A percentile compares a stretch with the other conserved stretches of the same genome.
Conservation (phyloP, 2,329 filamentous ascomycete genomes). For the Fusarium humuli region DNA sequence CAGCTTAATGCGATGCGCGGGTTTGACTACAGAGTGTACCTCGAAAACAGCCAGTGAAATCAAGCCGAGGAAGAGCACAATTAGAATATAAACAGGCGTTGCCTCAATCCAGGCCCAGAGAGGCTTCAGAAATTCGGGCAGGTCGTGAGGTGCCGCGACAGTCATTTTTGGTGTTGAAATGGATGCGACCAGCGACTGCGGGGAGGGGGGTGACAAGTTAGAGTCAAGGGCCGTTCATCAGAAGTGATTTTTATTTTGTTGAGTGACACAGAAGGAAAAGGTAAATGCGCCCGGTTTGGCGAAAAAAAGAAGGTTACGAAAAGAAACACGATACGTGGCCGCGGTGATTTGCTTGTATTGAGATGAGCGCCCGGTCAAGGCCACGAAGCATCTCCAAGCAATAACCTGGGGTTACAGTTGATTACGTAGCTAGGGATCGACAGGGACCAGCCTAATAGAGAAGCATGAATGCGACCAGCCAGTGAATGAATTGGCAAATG, state of each 20-base stretch:
- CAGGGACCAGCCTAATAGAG: constrained; percentile 21
- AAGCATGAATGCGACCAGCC: constrained; percentile 13
- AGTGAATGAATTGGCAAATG: constrained; percentile 12
- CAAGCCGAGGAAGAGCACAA: constrained; percentile 52
- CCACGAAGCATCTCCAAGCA: constrained; percentile 39
- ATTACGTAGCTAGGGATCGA: constrained; percentile 40
- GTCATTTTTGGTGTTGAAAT: constrained; percentile 27
- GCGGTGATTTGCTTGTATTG: constrained; percentile 4
- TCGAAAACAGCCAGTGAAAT: constrained; percentile 51
- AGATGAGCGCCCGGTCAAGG: constrained; percentile 21
- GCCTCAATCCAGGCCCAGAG: constrained; percentile 53
- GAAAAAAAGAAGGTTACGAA: not conserved
- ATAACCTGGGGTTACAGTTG: constrained; percentile 14
- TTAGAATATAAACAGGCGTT: constrained; percentile 55
- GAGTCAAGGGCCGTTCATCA: constrained; percentile 16
- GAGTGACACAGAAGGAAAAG: not conserved
- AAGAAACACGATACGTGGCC: constrained; percentile 19
- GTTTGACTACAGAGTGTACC: constrained; percentile 49
- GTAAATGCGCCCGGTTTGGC: constrained; percentile 12
- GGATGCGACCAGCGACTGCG: constrained; percentile 23
- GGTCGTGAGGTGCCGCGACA: constrained; percentile 41
- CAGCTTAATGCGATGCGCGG: constrained; percentile 16
- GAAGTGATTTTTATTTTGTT: not conserved
- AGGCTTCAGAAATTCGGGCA: constrained; percentile 52
- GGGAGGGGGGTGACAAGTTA: not conserved